These are phyloP conservation scores for Panus rudis DNA, from an alignment of 768 basidiomycete species.

Conservation along the genomic window DNA sequence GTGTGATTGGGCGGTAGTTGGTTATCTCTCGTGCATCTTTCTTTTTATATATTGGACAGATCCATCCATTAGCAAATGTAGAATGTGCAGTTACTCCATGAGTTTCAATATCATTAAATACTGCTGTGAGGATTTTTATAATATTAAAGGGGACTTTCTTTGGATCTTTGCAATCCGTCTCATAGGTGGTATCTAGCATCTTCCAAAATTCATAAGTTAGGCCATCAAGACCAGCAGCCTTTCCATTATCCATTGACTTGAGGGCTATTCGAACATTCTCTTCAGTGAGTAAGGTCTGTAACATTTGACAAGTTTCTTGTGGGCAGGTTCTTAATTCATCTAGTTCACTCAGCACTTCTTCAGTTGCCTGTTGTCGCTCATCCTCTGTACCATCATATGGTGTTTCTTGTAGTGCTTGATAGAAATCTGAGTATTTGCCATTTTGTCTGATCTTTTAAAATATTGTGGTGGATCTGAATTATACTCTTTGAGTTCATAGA, in stretches of 20 bases:
- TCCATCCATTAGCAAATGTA: constrained; percentile 7
- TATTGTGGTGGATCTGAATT: not conserved
- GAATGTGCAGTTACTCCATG: not conserved
- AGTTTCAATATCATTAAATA: constrained; percentile 12
- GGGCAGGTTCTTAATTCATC: too few relatives aligned
- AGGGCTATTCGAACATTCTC: not conserved
- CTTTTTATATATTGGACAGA: constrained; percentile 17
- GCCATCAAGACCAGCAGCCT: constrained; percentile 3
- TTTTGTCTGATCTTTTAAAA: not conserved
- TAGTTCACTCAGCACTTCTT: too few relatives aligned
- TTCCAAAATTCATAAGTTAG: constrained; percentile 8
- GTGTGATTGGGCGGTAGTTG: constrained; percentile 14
- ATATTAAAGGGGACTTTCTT: not conserved
- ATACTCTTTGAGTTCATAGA: not conserved
- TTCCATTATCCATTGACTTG: not conserved
- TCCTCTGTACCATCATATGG: not conserved
- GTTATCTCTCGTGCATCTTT: constrained; percentile 5
- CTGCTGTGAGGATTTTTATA: not conserved
- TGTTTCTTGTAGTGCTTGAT: not conserved
- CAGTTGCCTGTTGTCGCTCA: not conserved
- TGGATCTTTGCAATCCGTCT: not conserved
- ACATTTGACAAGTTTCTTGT: too few relatives aligned
- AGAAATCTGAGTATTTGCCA: not conserved
- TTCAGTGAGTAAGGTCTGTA: not conserved
- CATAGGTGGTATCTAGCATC: not conserved